These are phyloP conservation scores for Xylaria sp. DNA, from an alignment of 2,329 filamentous ascomycete genomes.

Conservation along the genomic window DNA sequence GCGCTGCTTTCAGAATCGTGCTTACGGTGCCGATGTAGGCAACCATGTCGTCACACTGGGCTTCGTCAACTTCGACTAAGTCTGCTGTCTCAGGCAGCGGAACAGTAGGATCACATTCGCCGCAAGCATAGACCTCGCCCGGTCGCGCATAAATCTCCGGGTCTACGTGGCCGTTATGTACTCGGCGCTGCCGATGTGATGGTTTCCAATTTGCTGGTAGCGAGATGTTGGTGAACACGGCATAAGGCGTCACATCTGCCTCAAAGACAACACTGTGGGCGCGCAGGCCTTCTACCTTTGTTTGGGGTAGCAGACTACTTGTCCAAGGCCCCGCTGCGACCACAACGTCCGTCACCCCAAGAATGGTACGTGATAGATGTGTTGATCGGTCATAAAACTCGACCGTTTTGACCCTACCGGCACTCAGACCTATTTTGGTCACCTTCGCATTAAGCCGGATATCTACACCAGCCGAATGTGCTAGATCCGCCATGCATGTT, in stretches of 20 bases:
- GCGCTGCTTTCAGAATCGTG: constrained; percentile 72
- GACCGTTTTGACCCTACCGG: constrained; percentile 68
- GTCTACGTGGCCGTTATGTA: constrained; percentile 70
- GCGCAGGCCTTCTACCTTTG: constrained; percentile 67
- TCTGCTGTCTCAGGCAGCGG: constrained; percentile 81
- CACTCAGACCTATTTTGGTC: constrained; percentile 68
- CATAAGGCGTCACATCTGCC: constrained; percentile 74
- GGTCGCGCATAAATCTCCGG: constrained; percentile 96
- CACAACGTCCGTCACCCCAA: constrained; percentile 63
- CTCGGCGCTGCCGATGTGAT: constrained; percentile 62
- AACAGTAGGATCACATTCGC: constrained; percentile 79
- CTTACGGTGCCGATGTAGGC: constrained; percentile 77
- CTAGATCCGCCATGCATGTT: constrained; percentile 80
- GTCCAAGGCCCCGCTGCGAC: constrained; percentile 73
- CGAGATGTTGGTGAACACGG: constrained; percentile 86
- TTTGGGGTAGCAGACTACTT: constrained; percentile 64
- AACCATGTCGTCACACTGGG: constrained; percentile 84
- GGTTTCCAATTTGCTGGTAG: constrained; percentile 73
- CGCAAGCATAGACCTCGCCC: constrained; percentile 93
- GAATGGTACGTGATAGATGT: constrained; percentile 51
- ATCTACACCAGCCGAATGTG: constrained; percentile 73
- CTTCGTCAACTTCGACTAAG: constrained; percentile 77
- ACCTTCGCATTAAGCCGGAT: constrained; percentile 74
- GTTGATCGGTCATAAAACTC: constrained; percentile 64
- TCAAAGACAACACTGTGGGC: constrained; percentile 74